Conservation (phyloP, 2,329 filamentous ascomycete species). For the Fusarium sp. region DNA sequence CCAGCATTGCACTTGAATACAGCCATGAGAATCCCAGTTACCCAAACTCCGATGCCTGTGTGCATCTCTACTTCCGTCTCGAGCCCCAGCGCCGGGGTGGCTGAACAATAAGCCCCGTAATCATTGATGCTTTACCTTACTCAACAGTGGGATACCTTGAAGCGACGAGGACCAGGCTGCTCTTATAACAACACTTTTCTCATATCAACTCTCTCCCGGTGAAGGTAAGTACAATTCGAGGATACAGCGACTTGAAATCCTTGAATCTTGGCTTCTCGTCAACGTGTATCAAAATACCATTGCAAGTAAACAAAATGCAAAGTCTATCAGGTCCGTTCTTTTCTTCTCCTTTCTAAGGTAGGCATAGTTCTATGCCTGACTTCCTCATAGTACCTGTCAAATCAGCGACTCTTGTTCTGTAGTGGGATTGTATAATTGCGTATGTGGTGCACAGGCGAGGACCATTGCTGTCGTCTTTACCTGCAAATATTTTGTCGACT, state of each 20-base stretch:
- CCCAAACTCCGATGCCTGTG: slow-evolving; percentile 27
- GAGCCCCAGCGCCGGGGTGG: slow-evolving; percentile 65
- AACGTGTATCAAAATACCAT: background rate
- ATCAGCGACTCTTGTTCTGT: slow-evolving; percentile 14
- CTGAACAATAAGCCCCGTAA: slow-evolving; percentile 50
- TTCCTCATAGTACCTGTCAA: slow-evolving; percentile 1
- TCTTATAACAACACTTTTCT: slow-evolving; percentile 12
- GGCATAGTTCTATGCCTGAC: background rate
- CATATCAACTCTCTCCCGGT: background rate
- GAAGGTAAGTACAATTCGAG: background rate
- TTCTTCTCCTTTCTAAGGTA: background rate
- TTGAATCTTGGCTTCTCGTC: background rate
- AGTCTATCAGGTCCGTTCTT: slow-evolving; percentile 17
- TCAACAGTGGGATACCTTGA: slow-evolving; percentile 24
- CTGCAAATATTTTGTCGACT: background rate
- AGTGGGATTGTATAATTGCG: background rate
- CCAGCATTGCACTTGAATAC: slow-evolving; percentile 25
- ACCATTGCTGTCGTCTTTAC: background rate
- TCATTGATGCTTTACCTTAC: slow-evolving; percentile 39
- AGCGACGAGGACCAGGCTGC: slow-evolving; percentile 31
- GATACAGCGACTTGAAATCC: background rate
- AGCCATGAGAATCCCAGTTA: slow-evolving; percentile 32
- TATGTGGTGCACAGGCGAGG: slow-evolving; percentile 2
- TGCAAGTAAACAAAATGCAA: slow-evolving; percentile 29
- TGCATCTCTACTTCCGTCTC: slow-evolving; percentile 43